phyloP scores from a whole-genome alignment of 2,329 filamentous ascomycete genomes.

The Aspergillus piperis region DNA sequence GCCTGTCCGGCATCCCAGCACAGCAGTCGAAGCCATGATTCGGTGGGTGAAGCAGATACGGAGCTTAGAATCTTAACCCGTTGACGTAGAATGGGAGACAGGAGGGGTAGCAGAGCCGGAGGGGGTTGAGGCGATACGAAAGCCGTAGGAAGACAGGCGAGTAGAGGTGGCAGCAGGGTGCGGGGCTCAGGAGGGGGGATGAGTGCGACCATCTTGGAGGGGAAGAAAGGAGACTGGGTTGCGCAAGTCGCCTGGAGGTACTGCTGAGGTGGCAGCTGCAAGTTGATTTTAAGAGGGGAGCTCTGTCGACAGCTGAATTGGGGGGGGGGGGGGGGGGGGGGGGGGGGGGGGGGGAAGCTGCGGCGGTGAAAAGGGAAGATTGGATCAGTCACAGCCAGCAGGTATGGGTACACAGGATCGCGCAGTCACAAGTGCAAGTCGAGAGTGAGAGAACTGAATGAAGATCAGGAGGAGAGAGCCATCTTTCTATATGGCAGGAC shows the following conservation, averaged over 20 bases:
- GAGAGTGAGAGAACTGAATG: background rate
- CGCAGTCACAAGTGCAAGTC: background rate
- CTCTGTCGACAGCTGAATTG: background rate
- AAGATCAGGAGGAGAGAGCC: background rate
- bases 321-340: background rate
- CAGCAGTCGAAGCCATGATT: constrained; percentile 61
- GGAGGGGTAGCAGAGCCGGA: constrained; percentile 60
- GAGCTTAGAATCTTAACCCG: constrained; percentile 59
- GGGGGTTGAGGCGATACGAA: constrained; percentile 61
- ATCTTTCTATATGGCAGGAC: background rate
- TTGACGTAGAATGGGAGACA: constrained; percentile 66
- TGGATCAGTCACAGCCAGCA: too few relatives aligned
- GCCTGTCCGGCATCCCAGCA: constrained; percentile 60
- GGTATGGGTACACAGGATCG: background rate
- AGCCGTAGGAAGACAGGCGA: constrained; percentile 64
- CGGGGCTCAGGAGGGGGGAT: constrained; percentile 58
- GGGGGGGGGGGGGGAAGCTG: background rate
- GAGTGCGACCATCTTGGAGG: constrained; percentile 52
- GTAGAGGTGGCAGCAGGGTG: constrained; percentile 61
- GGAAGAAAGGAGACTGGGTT: background rate
- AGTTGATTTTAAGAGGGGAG: background rate
- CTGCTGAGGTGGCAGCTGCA: background rate
- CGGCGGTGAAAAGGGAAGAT: background rate
- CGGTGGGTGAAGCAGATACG: constrained; percentile 42
- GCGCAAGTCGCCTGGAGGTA: background rate